phyloP scores from a whole-genome alignment of 768 basidiomycete species.

The Tricholoma terreum region DNA sequence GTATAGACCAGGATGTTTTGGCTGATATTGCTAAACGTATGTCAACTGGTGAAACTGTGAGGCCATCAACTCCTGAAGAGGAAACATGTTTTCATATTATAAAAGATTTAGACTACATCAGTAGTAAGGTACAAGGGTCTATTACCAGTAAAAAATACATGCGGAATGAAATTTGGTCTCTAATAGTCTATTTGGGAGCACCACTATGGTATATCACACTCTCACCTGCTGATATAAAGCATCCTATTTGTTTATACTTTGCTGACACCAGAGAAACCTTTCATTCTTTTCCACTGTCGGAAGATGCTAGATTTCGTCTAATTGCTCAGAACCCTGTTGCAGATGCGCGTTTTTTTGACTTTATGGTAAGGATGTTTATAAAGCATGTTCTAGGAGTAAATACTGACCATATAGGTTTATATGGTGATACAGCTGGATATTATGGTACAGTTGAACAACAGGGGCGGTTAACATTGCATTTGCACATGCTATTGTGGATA shows the following conservation, averaged over 20 bases:
- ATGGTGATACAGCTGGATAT: conserved; percentile 24
- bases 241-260: conserved; percentile 35
- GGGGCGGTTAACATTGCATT: conserved; percentile 26
- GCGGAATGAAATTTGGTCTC: conserved; percentile 31
- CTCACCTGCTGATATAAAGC: conserved; percentile 25
- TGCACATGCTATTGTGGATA: conserved; percentile 34
- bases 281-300: too few species aligned
- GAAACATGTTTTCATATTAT: conserved; percentile 33
- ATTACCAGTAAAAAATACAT: conserved; percentile 24
- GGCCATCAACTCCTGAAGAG: conserved; percentile 28
- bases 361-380: conserved; percentile 1
- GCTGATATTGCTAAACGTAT: too few species aligned
- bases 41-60: too few species aligned
- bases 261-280: too few species aligned
- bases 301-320: too few species aligned
- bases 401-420: conserved; percentile 20
- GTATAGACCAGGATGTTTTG: too few species aligned
- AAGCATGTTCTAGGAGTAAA: conserved; percentile 18
- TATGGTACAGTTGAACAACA: conserved; percentile 38
- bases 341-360: conserved; percentile 1
- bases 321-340: conserved; percentile 4
- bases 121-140: conserved; percentile 27
- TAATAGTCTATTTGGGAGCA: conserved; percentile 20
- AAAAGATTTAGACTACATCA: conserved; percentile 32
- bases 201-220: conserved; percentile 36